Base-by-base conservation (phyloP, 768 basidiomycete species). In the Amanita thiersii region DNA sequence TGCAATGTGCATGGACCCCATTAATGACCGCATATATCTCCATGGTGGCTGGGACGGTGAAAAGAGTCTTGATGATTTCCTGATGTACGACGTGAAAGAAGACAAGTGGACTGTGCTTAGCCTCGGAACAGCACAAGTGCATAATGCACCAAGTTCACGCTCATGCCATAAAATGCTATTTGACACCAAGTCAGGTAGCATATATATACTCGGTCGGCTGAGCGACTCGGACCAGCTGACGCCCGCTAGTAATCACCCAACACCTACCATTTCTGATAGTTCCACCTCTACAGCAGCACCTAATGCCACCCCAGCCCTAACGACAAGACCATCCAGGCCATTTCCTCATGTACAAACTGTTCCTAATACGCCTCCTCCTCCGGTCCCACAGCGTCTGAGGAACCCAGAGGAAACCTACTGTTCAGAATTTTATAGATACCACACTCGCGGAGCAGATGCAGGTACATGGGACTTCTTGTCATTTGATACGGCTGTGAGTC, bases 91-190 rank as follows among this genome's bases (percentile, higher is more conserved):
- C 47, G 70, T 85, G 52, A 63, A 60, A 23, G 62, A 69, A 6
- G 73, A 79, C 38, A 63, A 65, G 38, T 90, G 86, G 86, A 62
- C 60, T 5, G 50, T 79, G 14, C 61, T 87, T 32, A 77, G 77
- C 45, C 63, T 66, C 15, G 66, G 63, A 30, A 80, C 81, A 1
- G 63, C 70, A 0, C 50, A 59, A 18, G 79, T 83, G 25, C 63
- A 63, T 40, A 76, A 81, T 39, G 86, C 83, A 1, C 86, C 86
- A 6, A 72, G 75, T 1, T 69, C 82, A 3, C 67, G 86, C 20
- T 78, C 79, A 6, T 88, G 86, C 52, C 87, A 88, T 52, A 86
- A 83, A 61, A 86, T 87, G 80, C 77, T 75, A 12, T 87, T 85
- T 51, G 84, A 88, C 50, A 61, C 66, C n/a, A 73, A 70, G 56